These are phyloP conservation scores for Eucalyptus grandis DNA, from an alignment of 345 rosid genomes.

Conservation along the genomic window DNA sequence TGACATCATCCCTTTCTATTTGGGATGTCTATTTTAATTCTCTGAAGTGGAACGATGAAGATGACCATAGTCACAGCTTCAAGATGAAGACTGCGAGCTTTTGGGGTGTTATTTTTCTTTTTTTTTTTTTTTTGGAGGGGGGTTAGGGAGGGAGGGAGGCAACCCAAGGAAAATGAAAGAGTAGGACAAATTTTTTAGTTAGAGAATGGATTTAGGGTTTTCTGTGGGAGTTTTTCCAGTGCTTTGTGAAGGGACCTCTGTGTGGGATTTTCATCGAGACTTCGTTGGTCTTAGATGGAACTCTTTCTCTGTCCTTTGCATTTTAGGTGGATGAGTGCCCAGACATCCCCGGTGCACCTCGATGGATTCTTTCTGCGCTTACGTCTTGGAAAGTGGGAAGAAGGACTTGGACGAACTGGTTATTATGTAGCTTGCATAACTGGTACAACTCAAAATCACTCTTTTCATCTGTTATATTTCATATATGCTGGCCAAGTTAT, in stretches of 20 bases:
- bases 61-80: neutral
- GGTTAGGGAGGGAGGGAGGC: neutral
- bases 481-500: neutral
- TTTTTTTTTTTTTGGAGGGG: neutral
- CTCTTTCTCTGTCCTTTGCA: neutral
- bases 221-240: neutral
- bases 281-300: neutral
- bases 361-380: conserved; percentile 74
- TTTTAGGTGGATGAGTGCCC: conserved; percentile 51
- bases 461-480: neutral
- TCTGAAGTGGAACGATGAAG: neutral
- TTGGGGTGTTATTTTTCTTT: neutral
- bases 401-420: conserved; percentile 61
- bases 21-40: neutral
- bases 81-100: neutral
- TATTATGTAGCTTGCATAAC: conserved; percentile 65
- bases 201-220: neutral
- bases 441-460: conserved; percentile 20
- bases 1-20: neutral
- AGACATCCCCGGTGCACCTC: conserved; percentile 30
- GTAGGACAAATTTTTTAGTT: neutral
- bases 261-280: neutral
- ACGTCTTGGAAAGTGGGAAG: conserved; percentile 74
- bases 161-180: neutral
- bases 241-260: neutral